Evolutionary conservation across 768 basidiomycete genomes (phyloP), one percentile per base, ranked within the genome.

Genomic region (Lenzites betulinus): DNA sequence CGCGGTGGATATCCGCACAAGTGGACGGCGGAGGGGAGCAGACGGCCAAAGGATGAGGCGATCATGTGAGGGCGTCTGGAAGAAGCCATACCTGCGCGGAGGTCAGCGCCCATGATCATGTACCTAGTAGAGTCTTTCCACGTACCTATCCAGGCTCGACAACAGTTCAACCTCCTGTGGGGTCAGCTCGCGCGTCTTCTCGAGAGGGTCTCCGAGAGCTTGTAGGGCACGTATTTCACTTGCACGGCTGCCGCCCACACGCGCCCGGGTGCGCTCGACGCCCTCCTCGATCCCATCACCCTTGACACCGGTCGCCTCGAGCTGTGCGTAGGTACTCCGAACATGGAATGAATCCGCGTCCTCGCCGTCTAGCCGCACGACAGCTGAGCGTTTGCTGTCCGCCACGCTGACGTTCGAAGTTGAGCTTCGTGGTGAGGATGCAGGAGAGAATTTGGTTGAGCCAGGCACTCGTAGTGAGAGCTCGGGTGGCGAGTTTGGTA

Each of bases 251-350:
- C 69, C 69, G 52, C 82, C 80, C 63, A 86, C 71, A 67, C 89
- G 79, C 23, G 92, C 90, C 60, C 96, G 83, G 26, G 95, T 98
- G 38, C 93, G 86, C 75, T 98, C 96, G 7, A 96, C 82, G 38
- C 96, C 96, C 65, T 96, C 94, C 67, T 93, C 91, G 74, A 87
- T 93, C 0, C 96, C 96, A 70, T 98, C 96, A 2, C 95, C 95
- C 69, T 86, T 90, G 38, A 98, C 95, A n/a, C 96, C 96, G 43
- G 83, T 83, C 11, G 83, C 76, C 50, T 98, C 93, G n/a, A 98
- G 81, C 63, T 91, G 84, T 0, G 95, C 96, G 70, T 98, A 95
- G 0, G 92, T 93, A 60, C 81, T 88, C 41, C 93, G 83, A 7
- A 95, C 89, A 72, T 92, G 88, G 66, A 90, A 90, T 7, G 88